phyloP scores from a whole-genome alignment of 441 rosid genomes.

The Syzygium syzygioides region DNA sequence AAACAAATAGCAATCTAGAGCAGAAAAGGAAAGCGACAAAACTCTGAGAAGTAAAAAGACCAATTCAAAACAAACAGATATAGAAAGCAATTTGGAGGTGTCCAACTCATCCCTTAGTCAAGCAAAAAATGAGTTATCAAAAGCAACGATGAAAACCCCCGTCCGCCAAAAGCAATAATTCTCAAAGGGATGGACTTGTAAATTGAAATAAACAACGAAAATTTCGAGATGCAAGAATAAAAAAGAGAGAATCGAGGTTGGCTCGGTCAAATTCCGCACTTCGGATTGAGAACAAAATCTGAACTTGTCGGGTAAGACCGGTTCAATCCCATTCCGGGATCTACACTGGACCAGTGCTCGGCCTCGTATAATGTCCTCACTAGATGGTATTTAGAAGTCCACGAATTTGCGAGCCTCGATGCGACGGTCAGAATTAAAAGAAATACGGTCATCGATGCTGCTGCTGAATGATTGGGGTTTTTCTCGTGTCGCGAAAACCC shows the following conservation, averaged over 20 bases:
- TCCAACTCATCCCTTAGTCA: background rate
- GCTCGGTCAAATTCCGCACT: rapidly evolving
- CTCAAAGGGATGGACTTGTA: background rate
- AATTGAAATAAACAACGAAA: background rate
- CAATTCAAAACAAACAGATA: background rate
- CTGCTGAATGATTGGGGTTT: conserved; percentile 14
- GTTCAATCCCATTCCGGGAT: background rate
- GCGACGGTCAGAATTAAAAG: conserved; percentile 3
- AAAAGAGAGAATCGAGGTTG: background rate
- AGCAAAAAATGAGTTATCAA: background rate
- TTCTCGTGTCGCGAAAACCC: conserved; percentile 11
- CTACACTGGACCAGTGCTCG: rapidly evolving
- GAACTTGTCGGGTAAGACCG: rapidly evolving
- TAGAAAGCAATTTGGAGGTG: background rate
- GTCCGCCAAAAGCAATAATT: rapidly evolving
- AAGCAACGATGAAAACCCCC: rapidly evolving
- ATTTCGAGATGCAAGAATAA: background rate
- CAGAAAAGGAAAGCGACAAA: rapidly evolving
- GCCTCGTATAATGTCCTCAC: too few species aligned
- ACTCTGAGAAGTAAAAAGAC: background rate
- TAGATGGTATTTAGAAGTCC: background rate
- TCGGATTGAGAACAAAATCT: too few species aligned
- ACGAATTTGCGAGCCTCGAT: conserved; percentile 14
- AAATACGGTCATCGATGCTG: conserved; percentile 9
- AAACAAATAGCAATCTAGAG: rapidly evolving